Percentiles rank a stretch among this genome's conserved stretches.
phyloP scores from a whole-genome alignment of 441 rosid genomes.

The Gossypium schwendimanii region DNA sequence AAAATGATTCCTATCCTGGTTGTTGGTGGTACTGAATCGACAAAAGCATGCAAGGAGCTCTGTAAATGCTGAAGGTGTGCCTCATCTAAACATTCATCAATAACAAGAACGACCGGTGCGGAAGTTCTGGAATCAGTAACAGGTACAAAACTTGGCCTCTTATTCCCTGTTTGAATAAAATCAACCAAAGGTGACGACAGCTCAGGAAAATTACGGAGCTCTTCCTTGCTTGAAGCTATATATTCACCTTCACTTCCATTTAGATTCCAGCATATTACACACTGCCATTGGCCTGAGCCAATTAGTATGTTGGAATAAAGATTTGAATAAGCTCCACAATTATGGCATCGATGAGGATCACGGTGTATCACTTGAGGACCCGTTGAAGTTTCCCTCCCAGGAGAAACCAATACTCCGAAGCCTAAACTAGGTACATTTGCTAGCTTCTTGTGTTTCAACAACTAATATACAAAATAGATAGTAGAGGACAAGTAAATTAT shows the following conservation, averaged over 20 bases:
- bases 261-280: conserved; percentile 62
- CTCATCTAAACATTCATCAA: conserved; percentile 93
- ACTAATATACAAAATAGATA: conserved; percentile 31
- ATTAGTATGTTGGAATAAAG: conserved; percentile 67
- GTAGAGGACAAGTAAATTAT: not conserved
- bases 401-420: conserved; percentile 88
- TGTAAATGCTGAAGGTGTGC: conserved; percentile 87
- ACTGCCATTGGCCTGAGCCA: conserved; percentile 96
- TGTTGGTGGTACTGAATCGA: conserved; percentile 67
- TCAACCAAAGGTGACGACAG: conserved; percentile 72
- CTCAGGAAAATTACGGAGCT: conserved; percentile 62
- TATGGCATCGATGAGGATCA: conserved; percentile 75
- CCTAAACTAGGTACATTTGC: conserved; percentile 86
- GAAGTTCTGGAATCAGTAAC: conserved; percentile 80
- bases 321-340: conserved; percentile 88
- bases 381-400: conserved; percentile 68
- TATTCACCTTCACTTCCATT: conserved; percentile 89
- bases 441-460: conserved; percentile 79
- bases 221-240: conserved; percentile 67
- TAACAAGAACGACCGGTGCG: conserved; percentile 79
- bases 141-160: conserved; percentile 73
- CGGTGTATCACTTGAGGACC: conserved; percentile 74
- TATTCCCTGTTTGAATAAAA: conserved; percentile 79
- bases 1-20: conserved; percentile 70
- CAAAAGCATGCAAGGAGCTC: conserved; percentile 93